These are phyloP conservation scores for Trichophyton equinum DNA, from an alignment of 2,329 filamentous ascomycete genomes.

Conservation along the genomic window DNA sequence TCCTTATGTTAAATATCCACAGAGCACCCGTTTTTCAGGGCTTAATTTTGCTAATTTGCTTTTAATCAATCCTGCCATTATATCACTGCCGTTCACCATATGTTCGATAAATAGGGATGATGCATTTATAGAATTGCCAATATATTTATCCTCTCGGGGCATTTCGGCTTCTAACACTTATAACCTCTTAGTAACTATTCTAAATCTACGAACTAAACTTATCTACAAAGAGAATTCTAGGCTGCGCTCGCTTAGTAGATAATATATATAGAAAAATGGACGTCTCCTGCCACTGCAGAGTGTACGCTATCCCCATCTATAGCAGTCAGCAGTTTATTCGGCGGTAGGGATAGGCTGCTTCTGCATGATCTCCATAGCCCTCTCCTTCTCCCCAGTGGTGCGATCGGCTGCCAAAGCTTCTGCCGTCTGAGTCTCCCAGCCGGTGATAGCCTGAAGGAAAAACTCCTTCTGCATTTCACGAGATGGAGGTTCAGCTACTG, in stretches of 20 bases:
- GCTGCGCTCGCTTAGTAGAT: not conserved
- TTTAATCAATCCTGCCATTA: not conserved
- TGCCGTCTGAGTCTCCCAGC: slow-evolving; percentile 29
- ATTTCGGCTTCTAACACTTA: too few species aligned
- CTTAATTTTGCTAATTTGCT: not conserved
- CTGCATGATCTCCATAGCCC: slow-evolving; percentile 6
- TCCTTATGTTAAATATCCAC: not conserved
- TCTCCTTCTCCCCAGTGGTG: slow-evolving; percentile 6
- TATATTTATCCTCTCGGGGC: too few species aligned
- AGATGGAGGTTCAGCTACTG: slow-evolving; percentile 12
- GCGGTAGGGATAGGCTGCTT: slow-evolving; percentile 6
- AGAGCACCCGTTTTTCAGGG: not conserved
- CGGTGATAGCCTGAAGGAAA: slow-evolving; percentile 29
- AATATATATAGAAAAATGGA: too few species aligned
- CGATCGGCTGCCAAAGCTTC: slow-evolving; percentile 5
- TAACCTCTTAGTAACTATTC: too few species aligned
- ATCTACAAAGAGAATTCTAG: too few species aligned
- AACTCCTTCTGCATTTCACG: slow-evolving; percentile 28
- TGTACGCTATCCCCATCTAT: not conserved
- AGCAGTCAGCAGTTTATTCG: not conserved
- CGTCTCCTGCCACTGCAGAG: not conserved
- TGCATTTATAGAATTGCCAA: not conserved
- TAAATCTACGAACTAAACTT: too few species aligned
- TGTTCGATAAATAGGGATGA: not conserved
- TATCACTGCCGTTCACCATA: not conserved